Evolutionary conservation across 139 green algal species (phyloP).

Genomic region (Coccomyxa sp.): DNA sequence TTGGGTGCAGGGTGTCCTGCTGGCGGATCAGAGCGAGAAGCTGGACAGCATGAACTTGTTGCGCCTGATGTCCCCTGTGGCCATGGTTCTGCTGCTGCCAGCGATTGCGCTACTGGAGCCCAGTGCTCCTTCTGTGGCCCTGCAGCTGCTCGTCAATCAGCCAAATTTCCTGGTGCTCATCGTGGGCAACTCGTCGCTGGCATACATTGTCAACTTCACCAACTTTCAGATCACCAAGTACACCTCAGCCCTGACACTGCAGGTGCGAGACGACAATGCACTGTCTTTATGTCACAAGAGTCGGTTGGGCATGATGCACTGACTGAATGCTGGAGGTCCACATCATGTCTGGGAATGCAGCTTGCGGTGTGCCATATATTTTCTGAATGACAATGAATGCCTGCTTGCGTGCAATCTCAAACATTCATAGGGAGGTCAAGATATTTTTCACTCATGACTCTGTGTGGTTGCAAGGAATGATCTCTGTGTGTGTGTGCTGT

Average conservation of each 20-base stretch:
- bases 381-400: background rate
- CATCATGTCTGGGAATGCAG: background rate
- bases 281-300: too few relatives aligned
- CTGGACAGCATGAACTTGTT: conserved; percentile 89
- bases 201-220: conserved; percentile 94
- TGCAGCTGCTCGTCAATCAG: background rate
- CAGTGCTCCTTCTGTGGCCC: background rate
- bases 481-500: background rate
- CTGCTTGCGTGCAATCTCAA: background rate
- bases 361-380: background rate
- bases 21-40: conserved; percentile 72
- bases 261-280: conserved; percentile 37
- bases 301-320: too few relatives aligned
- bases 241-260: conserved; percentile 89
- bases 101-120: conserved; percentile 70
- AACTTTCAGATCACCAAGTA: conserved; percentile 98
- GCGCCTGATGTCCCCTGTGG: conserved; percentile 86
- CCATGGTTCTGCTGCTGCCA: conserved; percentile 67
- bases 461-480: background rate
- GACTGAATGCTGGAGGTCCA: background rate
- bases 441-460: too few relatives aligned
- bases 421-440: too few relatives aligned
- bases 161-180: conserved; percentile 66
- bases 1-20: conserved; percentile 53
- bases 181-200: conserved; percentile 72